phyloP scores from a whole-genome alignment of 83 land plant species.

The Picea abies region DNA sequence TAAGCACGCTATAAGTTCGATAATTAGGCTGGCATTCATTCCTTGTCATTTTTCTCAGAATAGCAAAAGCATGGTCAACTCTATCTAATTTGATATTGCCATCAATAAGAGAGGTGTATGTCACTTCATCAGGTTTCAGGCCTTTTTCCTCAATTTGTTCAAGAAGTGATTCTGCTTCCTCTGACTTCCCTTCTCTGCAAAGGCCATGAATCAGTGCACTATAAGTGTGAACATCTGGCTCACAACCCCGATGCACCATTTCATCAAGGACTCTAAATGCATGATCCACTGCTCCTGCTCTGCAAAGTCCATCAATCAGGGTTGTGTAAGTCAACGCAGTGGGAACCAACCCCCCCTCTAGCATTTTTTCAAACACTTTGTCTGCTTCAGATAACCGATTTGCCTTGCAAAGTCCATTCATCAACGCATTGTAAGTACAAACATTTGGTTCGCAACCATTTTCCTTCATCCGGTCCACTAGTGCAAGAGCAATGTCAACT shows the following conservation, averaged over 20 bases:
- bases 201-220: conserved; percentile 33
- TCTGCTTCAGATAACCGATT: background rate
- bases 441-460: no score
- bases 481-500: no score
- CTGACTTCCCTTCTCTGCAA: conserved; percentile 47
- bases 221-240: no score
- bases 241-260: background rate
- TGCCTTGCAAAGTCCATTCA: background rate
- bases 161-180: no score
- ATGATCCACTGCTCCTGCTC: conserved; percentile 19
- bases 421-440: no score
- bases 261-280: conserved; percentile 60
- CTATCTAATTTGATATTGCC: no score
- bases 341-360: conserved; percentile 29
- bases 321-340: background rate
- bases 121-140: conserved; percentile 43
- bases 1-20: conserved; percentile 12
- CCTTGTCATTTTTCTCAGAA: conserved; percentile 36
- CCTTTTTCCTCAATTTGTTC: no score
- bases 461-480: no score
- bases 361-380: no score
- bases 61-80: conserved; percentile 29
- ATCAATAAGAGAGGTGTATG: background rate
- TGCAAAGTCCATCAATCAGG: no score
- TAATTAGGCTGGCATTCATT: conserved; percentile 41